Percentiles rank a stretch among this genome's conserved stretches.
These are phyloP conservation scores for Colletotrichum tamarilloi DNA, from an alignment of 2,329 filamentous ascomycete genomes.

Conservation along the genomic window DNA sequence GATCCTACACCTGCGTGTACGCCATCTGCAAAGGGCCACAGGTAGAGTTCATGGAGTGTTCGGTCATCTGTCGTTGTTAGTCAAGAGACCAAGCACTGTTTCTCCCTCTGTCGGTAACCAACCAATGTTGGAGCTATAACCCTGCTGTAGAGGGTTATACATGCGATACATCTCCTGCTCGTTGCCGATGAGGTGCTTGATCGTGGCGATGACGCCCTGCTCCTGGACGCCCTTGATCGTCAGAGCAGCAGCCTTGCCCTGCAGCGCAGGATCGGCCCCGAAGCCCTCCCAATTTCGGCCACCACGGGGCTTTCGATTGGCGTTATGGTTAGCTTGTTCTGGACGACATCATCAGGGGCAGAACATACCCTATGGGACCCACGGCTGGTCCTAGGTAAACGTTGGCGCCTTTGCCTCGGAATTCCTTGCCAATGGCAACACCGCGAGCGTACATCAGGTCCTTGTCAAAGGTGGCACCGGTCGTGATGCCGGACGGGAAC, in stretches of 20 bases:
- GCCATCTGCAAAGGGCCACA: slow-evolving; percentile 87
- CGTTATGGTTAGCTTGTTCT: background rate
- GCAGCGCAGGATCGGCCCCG: slow-evolving; percentile 76
- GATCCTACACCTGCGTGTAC: slow-evolving; percentile 84
- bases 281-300: slow-evolving; percentile 84
- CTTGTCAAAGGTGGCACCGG: slow-evolving; percentile 81
- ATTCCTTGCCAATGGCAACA: slow-evolving; percentile 76
- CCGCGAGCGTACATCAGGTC: slow-evolving; percentile 75
- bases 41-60: slow-evolving; percentile 79
- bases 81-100: slow-evolving; percentile 21
- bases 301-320: slow-evolving; percentile 73
- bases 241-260: slow-evolving; percentile 80
- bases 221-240: slow-evolving; percentile 79
- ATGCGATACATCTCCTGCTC: slow-evolving; percentile 74
- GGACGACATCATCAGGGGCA: background rate
- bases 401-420: slow-evolving; percentile 78
- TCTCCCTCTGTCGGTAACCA: slow-evolving; percentile 43
- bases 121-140: slow-evolving; percentile 80
- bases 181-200: slow-evolving; percentile 67
- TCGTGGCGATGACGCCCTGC: slow-evolving; percentile 66
- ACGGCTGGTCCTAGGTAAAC: slow-evolving; percentile 77
- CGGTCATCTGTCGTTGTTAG: slow-evolving; percentile 65
- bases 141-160: slow-evolving; percentile 62
- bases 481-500: slow-evolving; percentile 83
- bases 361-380: slow-evolving; percentile 66